Percentiles rank a stretch among this genome's conserved stretches.
Evolutionary conservation across 352 stramenopile species (phyloP).

Genomic region (Globisporangium viniferum): DNA sequence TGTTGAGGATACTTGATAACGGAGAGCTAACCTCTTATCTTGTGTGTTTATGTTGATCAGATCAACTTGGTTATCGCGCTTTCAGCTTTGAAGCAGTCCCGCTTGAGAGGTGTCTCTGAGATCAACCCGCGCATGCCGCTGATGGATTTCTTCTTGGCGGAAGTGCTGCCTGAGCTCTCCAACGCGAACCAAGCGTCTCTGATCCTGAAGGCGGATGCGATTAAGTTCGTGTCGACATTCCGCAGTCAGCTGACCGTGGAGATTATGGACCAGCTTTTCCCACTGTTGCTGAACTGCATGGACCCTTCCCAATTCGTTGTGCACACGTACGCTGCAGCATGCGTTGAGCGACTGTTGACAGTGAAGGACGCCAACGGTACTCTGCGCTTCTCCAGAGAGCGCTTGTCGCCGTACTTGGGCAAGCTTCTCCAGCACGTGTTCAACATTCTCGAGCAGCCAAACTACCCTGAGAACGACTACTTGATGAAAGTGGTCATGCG

Average conservation of each 20-base stretch:
- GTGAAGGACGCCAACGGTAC: constrained; percentile 85
- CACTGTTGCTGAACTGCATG: constrained; percentile 88
- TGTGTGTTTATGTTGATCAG: constrained; percentile 15
- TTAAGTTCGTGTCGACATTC: constrained; percentile 99
- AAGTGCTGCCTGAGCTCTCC: constrained; percentile 94
- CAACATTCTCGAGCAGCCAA: constrained; percentile 91
- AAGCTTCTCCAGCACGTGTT: constrained; percentile 95
- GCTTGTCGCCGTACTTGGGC: constrained; percentile 90
- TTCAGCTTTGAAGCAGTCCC: constrained; percentile 92
- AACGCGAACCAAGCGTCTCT: constrained; percentile 75
- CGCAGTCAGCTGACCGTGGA: constrained; percentile 94
- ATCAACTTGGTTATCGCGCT: constrained; percentile 96
- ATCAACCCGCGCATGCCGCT: constrained; percentile 94
- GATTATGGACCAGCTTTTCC: constrained; percentile 91
- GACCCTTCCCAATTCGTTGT: constrained; percentile 91
- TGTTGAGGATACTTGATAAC: neutral
- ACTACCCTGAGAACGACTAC: constrained; percentile 98
- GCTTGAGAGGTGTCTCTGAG: constrained; percentile 91
- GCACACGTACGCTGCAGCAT: constrained; percentile 96
- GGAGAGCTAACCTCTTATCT: neutral
- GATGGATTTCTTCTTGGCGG: constrained; percentile 95
- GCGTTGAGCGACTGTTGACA: constrained; percentile 95
- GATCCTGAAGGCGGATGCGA: constrained; percentile 95
- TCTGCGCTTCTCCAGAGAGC: constrained; percentile 76
- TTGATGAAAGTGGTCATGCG: constrained; percentile 99